These are phyloP conservation scores for Paracamarosporium sp. DNA, from an alignment of 2,329 filamentous ascomycete species.

Conservation along the genomic window DNA sequence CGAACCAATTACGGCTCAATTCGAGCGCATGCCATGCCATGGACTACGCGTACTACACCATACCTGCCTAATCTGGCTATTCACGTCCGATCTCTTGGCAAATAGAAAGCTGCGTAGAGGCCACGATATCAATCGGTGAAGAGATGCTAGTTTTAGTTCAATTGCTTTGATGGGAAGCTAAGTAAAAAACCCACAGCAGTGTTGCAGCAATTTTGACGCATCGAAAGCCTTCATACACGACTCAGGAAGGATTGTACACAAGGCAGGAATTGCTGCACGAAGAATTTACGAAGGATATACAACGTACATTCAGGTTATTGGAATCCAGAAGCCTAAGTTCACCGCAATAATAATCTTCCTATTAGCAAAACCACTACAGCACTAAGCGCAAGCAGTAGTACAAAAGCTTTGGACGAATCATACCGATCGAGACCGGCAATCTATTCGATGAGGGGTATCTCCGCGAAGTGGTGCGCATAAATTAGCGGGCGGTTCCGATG, in stretches of 20 bases:
- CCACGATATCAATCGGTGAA: not conserved
- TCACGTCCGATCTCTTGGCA: not conserved
- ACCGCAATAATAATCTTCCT: no score
- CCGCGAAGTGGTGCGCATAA: not conserved
- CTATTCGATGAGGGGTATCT: slow-evolving; percentile 1
- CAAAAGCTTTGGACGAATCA: not conserved
- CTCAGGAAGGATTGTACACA: no score
- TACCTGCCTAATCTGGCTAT: not conserved
- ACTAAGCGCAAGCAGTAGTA: not conserved
- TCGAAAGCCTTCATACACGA: no score
- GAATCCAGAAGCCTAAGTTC: no score
- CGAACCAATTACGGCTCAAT: not conserved
- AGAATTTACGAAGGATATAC: no score
- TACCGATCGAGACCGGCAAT: not conserved
- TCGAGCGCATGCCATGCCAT: not conserved
- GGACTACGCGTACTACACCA: not conserved
- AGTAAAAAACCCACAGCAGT: not conserved
- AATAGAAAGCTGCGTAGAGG: not conserved
- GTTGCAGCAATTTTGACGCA: not conserved
- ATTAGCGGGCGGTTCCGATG: not conserved
- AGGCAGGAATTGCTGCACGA: no score
- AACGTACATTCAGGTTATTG: no score
- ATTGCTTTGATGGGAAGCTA: not conserved
- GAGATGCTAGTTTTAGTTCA: not conserved
- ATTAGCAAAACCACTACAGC: not conserved